Evolutionary conservation across 169 alveolate genomes (phyloP), one percentile per base, ranked within the genome.

Genomic region (Amoebophrya sp.): DNA sequence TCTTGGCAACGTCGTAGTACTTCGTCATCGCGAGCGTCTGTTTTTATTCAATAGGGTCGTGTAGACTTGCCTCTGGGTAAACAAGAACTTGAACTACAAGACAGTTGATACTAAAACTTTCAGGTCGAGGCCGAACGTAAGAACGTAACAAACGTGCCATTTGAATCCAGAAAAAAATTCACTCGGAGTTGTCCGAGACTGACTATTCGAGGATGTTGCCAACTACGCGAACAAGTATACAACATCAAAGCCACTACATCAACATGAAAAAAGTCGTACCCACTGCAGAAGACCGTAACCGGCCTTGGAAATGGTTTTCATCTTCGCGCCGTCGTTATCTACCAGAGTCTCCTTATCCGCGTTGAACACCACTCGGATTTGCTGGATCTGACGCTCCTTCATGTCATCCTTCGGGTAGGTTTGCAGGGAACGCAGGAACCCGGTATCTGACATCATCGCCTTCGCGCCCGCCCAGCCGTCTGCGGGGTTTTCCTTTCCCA

Each of bases 401-500:
- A 96, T 96, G 88, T 95, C 94, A 77, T 96, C 96, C 93, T 89
- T 89, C 89, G 93, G 95, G 91, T 95, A 97, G 55, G 94, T 96
- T 55, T 95, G 94, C 32, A 96, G 95, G 0, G 94, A 92, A n/a
- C 93, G 91, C 92, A 97, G 92, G 66, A 97, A 92, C 90, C 95
- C 95, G 91, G 94, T 96, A 90, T 96, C 97, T 29, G 95, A 94
- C 93, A 97, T 92, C 97, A 96, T 96, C 40, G 94, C 94, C 91
- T 96, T 96, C 35, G 97, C 97, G 0, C 96, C 96, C 38, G 94
- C 95, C 99, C 99, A 97, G n/a, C 97, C 98, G 54, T 95, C 97
- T 47, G 94, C 91, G 25, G 94, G 96, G 89, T 94, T 94, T 92
- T 95, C 96, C 55, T 93, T 95, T 25, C 97, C 97, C 33, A 93